Conservation (phyloP, 805 yeast genomes). For the Myxozyma monticola region DNA sequence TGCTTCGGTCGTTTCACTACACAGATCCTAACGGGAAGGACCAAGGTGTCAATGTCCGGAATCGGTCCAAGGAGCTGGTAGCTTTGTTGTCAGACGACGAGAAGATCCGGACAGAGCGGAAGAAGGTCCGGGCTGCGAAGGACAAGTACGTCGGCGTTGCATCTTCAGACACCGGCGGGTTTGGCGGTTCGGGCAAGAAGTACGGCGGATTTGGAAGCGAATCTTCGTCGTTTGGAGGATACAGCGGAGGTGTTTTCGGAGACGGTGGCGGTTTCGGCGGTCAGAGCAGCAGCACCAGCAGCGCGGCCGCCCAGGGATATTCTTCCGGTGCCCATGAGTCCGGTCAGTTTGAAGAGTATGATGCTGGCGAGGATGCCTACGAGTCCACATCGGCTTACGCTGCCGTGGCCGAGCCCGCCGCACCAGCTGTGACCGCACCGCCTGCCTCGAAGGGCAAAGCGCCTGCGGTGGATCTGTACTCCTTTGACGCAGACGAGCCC, state of each 20-base stretch:
- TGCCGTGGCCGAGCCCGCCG: conserved; percentile 25
- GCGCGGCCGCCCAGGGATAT: neutral
- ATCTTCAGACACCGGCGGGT: conserved; percentile 37
- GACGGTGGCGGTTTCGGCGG: conserved; percentile 43
- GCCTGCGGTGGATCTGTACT: conserved; percentile 29
- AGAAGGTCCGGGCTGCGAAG: conserved; percentile 82
- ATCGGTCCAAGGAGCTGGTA: conserved; percentile 76
- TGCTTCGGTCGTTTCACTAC: conserved; percentile 92
- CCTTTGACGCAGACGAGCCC: conserved; percentile 30
- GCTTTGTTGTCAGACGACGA: conserved; percentile 73
- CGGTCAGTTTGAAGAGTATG: conserved; percentile 33
- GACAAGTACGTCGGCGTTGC: conserved; percentile 82
- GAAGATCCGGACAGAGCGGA: conserved; percentile 76
- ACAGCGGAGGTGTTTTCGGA: conserved; percentile 43
- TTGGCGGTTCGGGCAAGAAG: conserved; percentile 38
- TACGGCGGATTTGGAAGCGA: conserved; percentile 41
- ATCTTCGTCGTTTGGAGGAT: conserved; percentile 38
- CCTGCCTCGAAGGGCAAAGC: conserved; percentile 22
- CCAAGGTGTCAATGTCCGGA: conserved; percentile 93
- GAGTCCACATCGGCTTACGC: conserved; percentile 43
- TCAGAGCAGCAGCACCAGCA: conserved; percentile 4
- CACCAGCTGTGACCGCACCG: conserved; percentile 18
- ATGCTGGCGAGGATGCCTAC: conserved; percentile 21
- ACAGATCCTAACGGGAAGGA: conserved; percentile 92
- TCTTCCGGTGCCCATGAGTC: conserved; percentile 1